A percentile compares a stretch with the other conserved stretches of the same genome.
Conservation (phyloP, 2,329 filamentous ascomycete species). For the Colletotrichum sp. region DNA sequence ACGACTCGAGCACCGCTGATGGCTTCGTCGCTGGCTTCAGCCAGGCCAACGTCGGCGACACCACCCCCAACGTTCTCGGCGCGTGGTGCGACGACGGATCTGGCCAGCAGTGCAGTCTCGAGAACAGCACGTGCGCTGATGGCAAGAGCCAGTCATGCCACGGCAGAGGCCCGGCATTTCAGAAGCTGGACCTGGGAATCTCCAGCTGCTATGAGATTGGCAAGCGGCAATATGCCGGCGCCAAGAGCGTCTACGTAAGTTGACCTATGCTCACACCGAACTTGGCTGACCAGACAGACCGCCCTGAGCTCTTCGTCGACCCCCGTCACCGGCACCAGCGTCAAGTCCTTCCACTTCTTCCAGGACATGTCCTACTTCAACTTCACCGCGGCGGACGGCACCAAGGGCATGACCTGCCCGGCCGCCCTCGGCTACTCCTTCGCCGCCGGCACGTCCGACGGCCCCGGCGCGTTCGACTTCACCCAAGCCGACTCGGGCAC, state of each 20-base stretch:
- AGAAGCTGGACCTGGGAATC: constrained; percentile 71
- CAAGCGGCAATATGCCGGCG: constrained; percentile 70
- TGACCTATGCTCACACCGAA: constrained; percentile 26
- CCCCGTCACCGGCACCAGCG: constrained; percentile 64
- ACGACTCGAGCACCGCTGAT: constrained; percentile 59
- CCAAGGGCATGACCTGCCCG: constrained; percentile 75
- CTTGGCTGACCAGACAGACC: constrained; percentile 47
- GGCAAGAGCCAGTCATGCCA: constrained; percentile 75
- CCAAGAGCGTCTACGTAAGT: constrained; percentile 48
- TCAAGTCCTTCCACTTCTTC: constrained; percentile 86
- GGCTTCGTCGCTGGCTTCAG: constrained; percentile 91
- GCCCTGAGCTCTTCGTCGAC: constrained; percentile 51
- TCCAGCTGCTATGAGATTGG: constrained; percentile 80
- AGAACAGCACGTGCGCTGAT: constrained; percentile 83
- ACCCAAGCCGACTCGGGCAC: constrained; percentile 80
- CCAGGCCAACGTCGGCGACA: constrained; percentile 90
- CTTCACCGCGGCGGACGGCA: constrained; percentile 77
- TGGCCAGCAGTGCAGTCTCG: constrained; percentile 71
- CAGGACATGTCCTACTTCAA: constrained; percentile 79
- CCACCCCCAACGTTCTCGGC: constrained; percentile 84
- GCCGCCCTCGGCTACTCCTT: constrained; percentile 92
- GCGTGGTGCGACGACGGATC: constrained; percentile 90
- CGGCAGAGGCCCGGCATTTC: constrained; percentile 73
- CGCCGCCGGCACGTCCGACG: constrained; percentile 90
- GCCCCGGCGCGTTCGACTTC: constrained; percentile 91